Evolutionary conservation across 306 rosid species (phyloP).

Genomic region (Rosa rugosa): DNA sequence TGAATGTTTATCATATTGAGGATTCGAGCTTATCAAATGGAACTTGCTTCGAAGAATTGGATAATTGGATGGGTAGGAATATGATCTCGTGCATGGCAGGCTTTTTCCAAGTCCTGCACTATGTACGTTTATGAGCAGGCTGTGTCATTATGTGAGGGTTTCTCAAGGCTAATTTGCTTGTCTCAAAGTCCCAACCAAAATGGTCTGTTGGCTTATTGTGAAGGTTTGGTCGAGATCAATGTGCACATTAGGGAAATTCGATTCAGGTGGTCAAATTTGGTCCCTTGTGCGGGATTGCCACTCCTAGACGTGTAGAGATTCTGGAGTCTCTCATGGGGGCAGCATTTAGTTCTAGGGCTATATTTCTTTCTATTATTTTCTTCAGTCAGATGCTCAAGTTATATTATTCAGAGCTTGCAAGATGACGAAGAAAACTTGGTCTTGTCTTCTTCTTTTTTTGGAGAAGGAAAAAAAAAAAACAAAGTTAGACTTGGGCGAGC

Average conservation of each 20-base stretch:
- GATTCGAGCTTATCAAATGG: slow-evolving; percentile 2
- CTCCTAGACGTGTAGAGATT: neutral
- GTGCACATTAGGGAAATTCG: neutral
- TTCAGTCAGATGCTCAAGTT: too few relatives aligned
- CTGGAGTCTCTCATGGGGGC: neutral
- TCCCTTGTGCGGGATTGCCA: neutral
- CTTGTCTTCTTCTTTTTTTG: neutral
- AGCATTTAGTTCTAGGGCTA: neutral
- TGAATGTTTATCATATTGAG: neutral
- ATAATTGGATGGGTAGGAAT: slow-evolving; percentile 11
- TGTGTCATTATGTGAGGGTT: neutral
- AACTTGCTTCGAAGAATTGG: slow-evolving; percentile 2
- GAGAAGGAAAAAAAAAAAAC: neutral
- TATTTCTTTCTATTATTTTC: too few relatives aligned
- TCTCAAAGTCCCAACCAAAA: slow-evolving; percentile 3
- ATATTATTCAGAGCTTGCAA: too few relatives aligned
- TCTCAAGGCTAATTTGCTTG: neutral
- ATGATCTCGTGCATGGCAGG: slow-evolving; percentile 8
- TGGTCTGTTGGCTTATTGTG: neutral
- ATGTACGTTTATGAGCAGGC: neutral
- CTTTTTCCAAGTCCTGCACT: neutral
- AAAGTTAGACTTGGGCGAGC: too few relatives aligned
- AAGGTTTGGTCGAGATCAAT: neutral
- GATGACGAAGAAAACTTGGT: too few relatives aligned
- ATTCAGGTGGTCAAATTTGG: slow-evolving; percentile 6